phyloP scores from a whole-genome alignment of 306 rosid genomes.

The Cicer arietinum region DNA sequence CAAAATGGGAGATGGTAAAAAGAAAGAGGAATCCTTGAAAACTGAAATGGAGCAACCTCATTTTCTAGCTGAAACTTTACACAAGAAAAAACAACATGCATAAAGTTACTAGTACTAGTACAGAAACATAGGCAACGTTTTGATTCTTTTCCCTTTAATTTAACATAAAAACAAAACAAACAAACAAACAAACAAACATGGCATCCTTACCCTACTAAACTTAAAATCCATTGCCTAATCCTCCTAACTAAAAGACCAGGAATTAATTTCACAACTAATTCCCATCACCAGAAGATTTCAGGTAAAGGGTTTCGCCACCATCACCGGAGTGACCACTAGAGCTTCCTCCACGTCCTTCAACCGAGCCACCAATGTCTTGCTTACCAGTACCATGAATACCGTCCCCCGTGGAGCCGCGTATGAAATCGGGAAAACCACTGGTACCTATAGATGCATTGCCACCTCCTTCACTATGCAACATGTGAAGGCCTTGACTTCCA shows the following conservation, averaged over 20 bases:
- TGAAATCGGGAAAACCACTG: slow-evolving; percentile 73
- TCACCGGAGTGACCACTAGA: slow-evolving; percentile 76
- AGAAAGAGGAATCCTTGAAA: not conserved
- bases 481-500: slow-evolving; percentile 75
- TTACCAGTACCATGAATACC: slow-evolving; percentile 67
- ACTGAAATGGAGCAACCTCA: slow-evolving; percentile 5
- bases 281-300: slow-evolving; percentile 72
- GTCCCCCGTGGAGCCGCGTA: slow-evolving; percentile 55
- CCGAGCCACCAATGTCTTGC: slow-evolving; percentile 77
- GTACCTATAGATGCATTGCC: slow-evolving; percentile 60
- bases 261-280: slow-evolving; percentile 50
- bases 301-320: slow-evolving; percentile 79
- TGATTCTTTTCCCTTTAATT: slow-evolving; percentile 28
- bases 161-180: slow-evolving; percentile 38
- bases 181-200: slow-evolving; percentile 38
- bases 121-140: slow-evolving; percentile 34
- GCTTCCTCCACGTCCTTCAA: slow-evolving; percentile 78
- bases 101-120: slow-evolving; percentile 35
- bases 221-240: slow-evolving; percentile 40
- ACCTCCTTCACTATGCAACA: slow-evolving; percentile 76
- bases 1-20: not conserved
- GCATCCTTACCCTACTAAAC: slow-evolving; percentile 15
- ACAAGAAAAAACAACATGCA: slow-evolving; percentile 43
- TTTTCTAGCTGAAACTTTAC: slow-evolving; percentile 38
- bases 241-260: slow-evolving; percentile 43